Conservation (phyloP, 177 flowering plant species). For the Vitis hybrid region DNA sequence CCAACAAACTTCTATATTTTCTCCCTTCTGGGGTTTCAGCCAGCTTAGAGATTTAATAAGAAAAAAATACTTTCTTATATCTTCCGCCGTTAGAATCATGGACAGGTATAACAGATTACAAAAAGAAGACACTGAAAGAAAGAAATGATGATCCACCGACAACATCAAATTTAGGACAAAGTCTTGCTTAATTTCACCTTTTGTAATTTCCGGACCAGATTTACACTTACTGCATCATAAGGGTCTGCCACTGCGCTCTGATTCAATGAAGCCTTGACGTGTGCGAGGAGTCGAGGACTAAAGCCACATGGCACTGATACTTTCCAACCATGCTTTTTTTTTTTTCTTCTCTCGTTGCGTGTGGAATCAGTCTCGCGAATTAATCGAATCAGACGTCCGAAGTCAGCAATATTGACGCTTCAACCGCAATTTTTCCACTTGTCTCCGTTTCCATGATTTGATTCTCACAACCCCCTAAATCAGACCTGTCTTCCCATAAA, state of each 20-base stretch:
- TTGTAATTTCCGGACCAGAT: background rate
- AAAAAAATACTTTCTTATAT: too few relatives aligned
- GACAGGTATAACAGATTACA: too few relatives aligned
- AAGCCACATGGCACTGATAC: background rate
- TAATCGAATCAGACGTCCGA: background rate
- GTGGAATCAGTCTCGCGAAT: background rate
- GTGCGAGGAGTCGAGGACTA: too few relatives aligned
- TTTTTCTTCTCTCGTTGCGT: background rate
- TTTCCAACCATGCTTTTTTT: background rate
- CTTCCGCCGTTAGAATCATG: too few relatives aligned
- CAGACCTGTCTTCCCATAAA: too few relatives aligned
- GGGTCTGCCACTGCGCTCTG: too few relatives aligned
- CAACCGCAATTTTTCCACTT: background rate
- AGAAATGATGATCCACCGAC: background rate
- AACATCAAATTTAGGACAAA: background rate
- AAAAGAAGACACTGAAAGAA: background rate
- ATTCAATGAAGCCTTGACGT: too few relatives aligned
- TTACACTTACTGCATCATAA: too few relatives aligned
- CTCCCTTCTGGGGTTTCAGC: background rate
- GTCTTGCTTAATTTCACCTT: background rate
- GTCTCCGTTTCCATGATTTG: background rate
- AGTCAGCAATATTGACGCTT: constrained; percentile 8
- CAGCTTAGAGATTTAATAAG: background rate
- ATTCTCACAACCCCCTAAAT: background rate
- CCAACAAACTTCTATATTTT: background rate